These are phyloP conservation scores for Nitzschia sp. DNA, from an alignment of 108 stramenopile genomes.

Conservation along the genomic window DNA sequence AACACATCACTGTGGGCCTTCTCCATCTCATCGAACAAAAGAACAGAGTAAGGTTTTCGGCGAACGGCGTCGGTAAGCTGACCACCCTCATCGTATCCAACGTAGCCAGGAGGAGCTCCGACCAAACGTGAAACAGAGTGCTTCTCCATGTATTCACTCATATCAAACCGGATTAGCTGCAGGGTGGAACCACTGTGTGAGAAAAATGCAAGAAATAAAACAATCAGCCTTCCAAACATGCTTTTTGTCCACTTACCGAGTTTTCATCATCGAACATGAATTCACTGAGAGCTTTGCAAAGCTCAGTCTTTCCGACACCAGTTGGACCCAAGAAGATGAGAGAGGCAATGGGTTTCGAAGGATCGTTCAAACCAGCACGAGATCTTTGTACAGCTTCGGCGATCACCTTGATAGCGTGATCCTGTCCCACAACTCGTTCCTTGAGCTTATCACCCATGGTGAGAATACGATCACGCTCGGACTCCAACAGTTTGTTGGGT, in stretches of 20 bases:
- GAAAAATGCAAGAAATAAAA: background rate
- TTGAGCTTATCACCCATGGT: constrained; percentile 83
- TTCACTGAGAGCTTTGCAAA: constrained; percentile 90
- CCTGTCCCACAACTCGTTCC: constrained; percentile 92
- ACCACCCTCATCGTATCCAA: constrained; percentile 98
- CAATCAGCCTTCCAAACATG: background rate
- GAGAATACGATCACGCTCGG: constrained; percentile 91
- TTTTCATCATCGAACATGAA: constrained; percentile 93
- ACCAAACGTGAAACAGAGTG: constrained; percentile 90
- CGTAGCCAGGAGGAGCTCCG: constrained; percentile 97
- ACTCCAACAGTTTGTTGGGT: constrained; percentile 81
- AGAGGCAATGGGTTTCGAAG: constrained; percentile 87
- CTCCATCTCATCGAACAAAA: constrained; percentile 98
- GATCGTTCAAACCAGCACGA: constrained; percentile 90
- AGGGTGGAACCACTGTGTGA: background rate
- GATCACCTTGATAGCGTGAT: constrained; percentile 87
- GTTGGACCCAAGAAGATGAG: constrained; percentile 94
- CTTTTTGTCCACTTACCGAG: constrained; percentile 27
- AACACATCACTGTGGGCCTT: constrained; percentile 99
- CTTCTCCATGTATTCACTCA: constrained; percentile 97
- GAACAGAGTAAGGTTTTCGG: constrained; percentile 92
- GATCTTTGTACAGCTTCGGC: constrained; percentile 90
- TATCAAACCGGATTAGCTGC: constrained; percentile 91
- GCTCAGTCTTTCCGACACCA: constrained; percentile 85
- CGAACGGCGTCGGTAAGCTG: constrained; percentile 98